Evolutionary conservation across 164 flowering plant genomes (phyloP).

Genomic region (Cinnamomum micranthum): DNA sequence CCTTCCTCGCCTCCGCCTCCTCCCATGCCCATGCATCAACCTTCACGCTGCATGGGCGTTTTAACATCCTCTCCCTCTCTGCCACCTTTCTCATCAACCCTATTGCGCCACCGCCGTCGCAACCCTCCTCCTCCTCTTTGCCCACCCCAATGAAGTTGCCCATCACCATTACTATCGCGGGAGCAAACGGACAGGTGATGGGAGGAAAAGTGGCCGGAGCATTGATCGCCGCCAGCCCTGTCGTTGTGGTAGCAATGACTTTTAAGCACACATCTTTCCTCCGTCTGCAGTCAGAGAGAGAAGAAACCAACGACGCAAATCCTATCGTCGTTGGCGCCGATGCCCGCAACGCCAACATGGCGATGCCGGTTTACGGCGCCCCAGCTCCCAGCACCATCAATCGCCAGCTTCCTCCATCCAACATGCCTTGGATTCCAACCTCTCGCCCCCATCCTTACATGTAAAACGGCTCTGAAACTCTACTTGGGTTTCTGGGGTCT

Average conservation of each 20-base stretch:
- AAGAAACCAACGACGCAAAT: neutral
- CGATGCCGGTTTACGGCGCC: conserved; percentile 8
- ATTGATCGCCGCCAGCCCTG: conserved; percentile 27
- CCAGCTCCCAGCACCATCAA: conserved; percentile 13
- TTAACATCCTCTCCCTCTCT: conserved; percentile 42
- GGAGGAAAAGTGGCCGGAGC: conserved; percentile 41
- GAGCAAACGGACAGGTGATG: conserved; percentile 41
- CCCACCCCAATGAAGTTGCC: conserved; percentile 11
- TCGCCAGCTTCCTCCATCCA: conserved; percentile 27
- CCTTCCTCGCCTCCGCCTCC: conserved; percentile 42
- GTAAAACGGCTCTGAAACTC: no score
- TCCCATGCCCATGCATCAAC: conserved; percentile 22
- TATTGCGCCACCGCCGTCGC: neutral
- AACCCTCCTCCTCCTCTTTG: neutral
- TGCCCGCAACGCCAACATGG: neutral
- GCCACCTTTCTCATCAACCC: conserved; percentile 26
- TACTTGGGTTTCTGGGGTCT: no score
- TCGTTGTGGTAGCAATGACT: conserved; percentile 32
- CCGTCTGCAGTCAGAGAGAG: conserved; percentile 20
- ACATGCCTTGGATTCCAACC: conserved; percentile 23
- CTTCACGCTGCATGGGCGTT: conserved; percentile 49
- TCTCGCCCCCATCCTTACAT: conserved; percentile 22
- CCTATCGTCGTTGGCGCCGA: conserved; percentile 5
- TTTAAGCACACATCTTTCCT: conserved; percentile 22
- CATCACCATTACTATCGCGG: conserved; percentile 35